Percentiles rank a stretch among this genome's conserved stretches.
Conservation (phyloP, 257 asterid species). For the Gynochthodes officinalis region DNA sequence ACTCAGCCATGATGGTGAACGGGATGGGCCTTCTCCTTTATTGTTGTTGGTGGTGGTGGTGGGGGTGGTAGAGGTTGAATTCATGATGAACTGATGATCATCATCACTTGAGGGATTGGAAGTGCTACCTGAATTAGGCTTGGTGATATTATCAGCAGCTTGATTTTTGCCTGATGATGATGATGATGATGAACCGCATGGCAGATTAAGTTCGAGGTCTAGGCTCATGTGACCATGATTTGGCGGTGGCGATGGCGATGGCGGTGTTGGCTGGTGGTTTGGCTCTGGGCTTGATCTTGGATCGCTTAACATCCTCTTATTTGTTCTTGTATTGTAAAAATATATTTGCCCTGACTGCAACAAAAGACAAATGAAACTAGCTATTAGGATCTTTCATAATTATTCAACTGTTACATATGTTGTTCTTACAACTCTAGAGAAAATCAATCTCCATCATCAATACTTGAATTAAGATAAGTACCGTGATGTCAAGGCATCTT, state of each 20-base stretch:
- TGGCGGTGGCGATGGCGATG: constrained; percentile 6
- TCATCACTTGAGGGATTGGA: neutral
- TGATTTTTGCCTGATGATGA: constrained; percentile 16
- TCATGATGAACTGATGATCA: constrained; percentile 1
- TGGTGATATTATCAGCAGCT: constrained; percentile 14
- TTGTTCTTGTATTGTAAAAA: constrained; percentile 54
- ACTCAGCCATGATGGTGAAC: constrained; percentile 59
- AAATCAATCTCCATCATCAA: neutral
- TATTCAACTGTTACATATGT: neutral
- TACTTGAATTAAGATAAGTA: neutral
- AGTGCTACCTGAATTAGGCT: neutral
- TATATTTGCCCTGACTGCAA: constrained; percentile 63
- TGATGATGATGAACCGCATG: constrained; percentile 34
- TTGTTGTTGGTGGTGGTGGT: constrained; percentile 1
- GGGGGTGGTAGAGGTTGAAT: neutral
- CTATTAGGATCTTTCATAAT: neutral
- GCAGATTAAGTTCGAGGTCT: constrained; percentile 69
- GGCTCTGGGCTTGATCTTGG: constrained; percentile 36
- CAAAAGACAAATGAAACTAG: neutral
- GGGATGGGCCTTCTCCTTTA: constrained; percentile 19
- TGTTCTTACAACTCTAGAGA: neutral
- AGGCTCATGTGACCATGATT: constrained; percentile 44
- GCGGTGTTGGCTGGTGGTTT: constrained; percentile 5
- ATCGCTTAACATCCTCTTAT: constrained; percentile 42
- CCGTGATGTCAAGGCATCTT: constrained; percentile 68